Conservation (phyloP, 2,329 filamentous ascomycete genomes). For the Dothistroma pini region DNA sequence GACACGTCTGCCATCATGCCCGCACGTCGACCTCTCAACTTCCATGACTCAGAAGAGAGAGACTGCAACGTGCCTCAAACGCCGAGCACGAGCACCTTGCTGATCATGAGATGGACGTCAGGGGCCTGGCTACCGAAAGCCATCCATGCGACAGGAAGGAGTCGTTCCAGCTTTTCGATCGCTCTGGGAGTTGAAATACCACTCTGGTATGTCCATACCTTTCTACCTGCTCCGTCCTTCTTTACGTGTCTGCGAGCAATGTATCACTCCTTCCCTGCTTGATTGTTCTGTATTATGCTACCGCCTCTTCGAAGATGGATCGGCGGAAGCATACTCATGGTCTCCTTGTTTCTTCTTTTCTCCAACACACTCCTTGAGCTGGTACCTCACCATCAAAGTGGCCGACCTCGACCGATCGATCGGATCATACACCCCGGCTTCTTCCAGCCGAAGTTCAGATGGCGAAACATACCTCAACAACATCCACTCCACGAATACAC, state of each 20-base stretch:
- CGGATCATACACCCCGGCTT: conserved; percentile 25
- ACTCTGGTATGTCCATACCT: background rate
- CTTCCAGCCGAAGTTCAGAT: conserved; percentile 30
- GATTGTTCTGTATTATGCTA: conserved; percentile 20
- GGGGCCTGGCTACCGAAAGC: background rate
- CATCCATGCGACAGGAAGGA: background rate
- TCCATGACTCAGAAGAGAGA: background rate
- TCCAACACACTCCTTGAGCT: conserved; percentile 11
- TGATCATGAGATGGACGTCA: background rate
- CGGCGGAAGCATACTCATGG: conserved; percentile 21
- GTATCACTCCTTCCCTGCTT: conserved; percentile 8
- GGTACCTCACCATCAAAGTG: background rate
- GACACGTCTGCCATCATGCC: too few species aligned
- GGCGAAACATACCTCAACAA: conserved; percentile 29
- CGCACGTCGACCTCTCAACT: too few species aligned
- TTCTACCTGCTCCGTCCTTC: background rate
- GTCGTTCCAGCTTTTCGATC: background rate
- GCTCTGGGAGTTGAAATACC: background rate
- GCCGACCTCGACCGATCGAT: conserved; percentile 16
- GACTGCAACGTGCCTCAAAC: background rate
- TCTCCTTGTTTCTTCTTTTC: conserved; percentile 23
- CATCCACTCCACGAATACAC: conserved; percentile 79
- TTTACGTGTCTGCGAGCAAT: conserved; percentile 1
- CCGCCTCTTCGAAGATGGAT: conserved; percentile 29
- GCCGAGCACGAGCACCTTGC: background rate